Conservation (phyloP, 208 protist genomes). For the Acanthamoeba culbertsoni region DNA sequence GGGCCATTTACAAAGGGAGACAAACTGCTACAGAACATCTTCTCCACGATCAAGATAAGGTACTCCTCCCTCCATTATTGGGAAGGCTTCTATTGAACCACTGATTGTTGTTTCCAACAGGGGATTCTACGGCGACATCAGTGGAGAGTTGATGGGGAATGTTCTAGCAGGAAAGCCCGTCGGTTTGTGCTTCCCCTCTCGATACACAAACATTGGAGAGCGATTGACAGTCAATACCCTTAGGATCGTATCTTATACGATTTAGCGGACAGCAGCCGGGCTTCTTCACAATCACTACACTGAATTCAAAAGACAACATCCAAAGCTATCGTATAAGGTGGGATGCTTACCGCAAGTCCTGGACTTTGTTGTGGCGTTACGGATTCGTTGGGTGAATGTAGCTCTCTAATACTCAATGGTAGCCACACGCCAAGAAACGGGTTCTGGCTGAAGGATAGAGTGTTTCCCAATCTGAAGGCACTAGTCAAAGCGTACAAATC, state of each 20-base stretch:
- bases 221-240: too few relatives aligned
- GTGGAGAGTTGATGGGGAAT: not conserved
- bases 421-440: not conserved
- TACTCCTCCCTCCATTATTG: not conserved
- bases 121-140: not conserved
- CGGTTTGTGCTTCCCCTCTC: not conserved
- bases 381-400: too few relatives aligned
- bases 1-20: not conserved
- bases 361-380: too few relatives aligned
- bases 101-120: not conserved
- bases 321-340: conserved; percentile 13
- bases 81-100: not conserved
- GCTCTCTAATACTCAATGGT: not conserved
- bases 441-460: not conserved
- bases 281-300: conserved; percentile 21
- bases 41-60: not conserved
- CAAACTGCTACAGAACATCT: not conserved
- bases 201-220: too few relatives aligned
- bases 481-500: not conserved
- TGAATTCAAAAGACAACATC: not conserved
- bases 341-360: too few relatives aligned
- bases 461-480: not conserved
- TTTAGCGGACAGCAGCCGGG: conserved; percentile 26
- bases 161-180: not conserved
- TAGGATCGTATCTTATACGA: not conserved